Base-by-base conservation (phyloP, 306 rosid species). In the Adenanthera pavonina region DNA sequence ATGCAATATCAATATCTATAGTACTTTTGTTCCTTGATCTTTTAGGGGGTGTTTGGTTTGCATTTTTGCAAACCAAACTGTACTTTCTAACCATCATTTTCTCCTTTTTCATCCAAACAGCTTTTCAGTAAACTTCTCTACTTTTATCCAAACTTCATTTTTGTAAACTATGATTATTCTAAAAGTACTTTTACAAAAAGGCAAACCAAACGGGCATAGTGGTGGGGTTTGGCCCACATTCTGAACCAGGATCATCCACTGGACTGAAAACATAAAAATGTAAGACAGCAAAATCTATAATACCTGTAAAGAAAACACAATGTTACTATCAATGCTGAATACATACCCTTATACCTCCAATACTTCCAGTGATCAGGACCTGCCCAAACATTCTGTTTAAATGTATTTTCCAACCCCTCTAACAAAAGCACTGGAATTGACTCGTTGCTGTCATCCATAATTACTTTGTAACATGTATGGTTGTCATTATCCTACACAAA, bases 361-460 rank as follows among this genome's bases (percentile, higher is more conserved):
- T 20, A 40, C 16, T 67, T 40, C 34, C 72, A 67, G 72, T 40
- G 16, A 65, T 65, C 71, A 65, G 14, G 71, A 65, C 30, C 48
- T 38, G 71, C 48, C 71, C 71, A 65, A 65, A 48, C 48, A 16
- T 65, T 65, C 71, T 65, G 48, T 65, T 65, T 65, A 36, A 19
- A 38, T 36, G 30, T 36, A 16, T 65, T 65, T 65, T 13, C 47
- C 25, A 65, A 65, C 3, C 19, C 71, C n/a, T 38, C 48, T 38
- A 65, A 36, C n/a, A 36, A 36, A 16, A 36, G 16, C 47, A 17
- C 2, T 7, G 71, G 30, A 36, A 65, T 38, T 15, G 48, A 11
- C 30, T 4, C 7, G 3, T 66, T 20, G 48, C 30, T 40, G 14
- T 20, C 34, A 38, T 66, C 48, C 33, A 15, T 17, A 40, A 7